A percentile compares a stretch with the other conserved stretches of the same genome.
phyloP scores from a whole-genome alignment of 306 rosid species.

The Inga leiocalycina region DNA sequence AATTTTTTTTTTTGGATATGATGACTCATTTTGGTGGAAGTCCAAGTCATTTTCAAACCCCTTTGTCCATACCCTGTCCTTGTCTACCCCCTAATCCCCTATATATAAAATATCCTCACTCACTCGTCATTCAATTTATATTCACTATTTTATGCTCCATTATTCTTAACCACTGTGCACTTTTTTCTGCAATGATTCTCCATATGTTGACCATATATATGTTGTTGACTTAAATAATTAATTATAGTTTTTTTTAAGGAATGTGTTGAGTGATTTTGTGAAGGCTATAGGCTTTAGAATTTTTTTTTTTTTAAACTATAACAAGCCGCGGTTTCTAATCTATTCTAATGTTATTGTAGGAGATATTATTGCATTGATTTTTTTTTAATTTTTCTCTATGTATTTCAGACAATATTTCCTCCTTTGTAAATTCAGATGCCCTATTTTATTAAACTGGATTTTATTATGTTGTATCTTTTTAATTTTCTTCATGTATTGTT shows the following conservation, averaged over 20 bases:
- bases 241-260: no score
- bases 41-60: slow-evolving; percentile 53
- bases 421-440: no score
- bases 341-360: neutral
- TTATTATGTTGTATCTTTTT: neutral
- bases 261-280: no score
- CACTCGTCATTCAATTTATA: neutral
- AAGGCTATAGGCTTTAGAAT: no score
- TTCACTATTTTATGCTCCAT: slow-evolving; percentile 16
- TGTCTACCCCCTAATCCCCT: neutral
- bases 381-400: no score
- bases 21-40: slow-evolving; percentile 48
- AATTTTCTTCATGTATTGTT: no score
- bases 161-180: slow-evolving; percentile 20
- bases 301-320: no score
- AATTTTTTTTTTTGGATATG: slow-evolving; percentile 26
- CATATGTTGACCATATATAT: neutral
- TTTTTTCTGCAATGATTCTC: neutral
- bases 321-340: no score
- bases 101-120: neutral
- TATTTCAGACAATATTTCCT: no score
- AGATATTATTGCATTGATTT: neutral
- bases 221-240: no score
- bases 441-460: no score
- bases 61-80: slow-evolving; percentile 41